These are phyloP conservation scores for Mycena venus DNA, from an alignment of 768 basidiomycete genomes.

Conservation along the genomic window DNA sequence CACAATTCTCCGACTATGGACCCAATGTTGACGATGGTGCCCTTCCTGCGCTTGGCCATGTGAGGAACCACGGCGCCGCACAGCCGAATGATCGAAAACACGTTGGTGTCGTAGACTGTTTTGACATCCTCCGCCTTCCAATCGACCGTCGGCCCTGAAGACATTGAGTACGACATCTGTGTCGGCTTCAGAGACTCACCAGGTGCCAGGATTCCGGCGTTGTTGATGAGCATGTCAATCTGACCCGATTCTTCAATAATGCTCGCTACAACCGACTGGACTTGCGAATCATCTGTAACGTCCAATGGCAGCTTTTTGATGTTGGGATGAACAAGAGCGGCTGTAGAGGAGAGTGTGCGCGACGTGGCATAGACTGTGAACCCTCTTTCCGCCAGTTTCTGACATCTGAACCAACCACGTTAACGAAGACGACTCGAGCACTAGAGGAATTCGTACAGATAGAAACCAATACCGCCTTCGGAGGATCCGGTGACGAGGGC, in stretches of 20 bases:
- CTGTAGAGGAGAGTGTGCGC: not conserved
- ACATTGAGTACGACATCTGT: not conserved
- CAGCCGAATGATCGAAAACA: not conserved
- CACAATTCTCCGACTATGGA: not conserved
- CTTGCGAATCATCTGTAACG: not conserved
- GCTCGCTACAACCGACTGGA: not conserved
- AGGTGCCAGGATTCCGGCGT: not conserved
- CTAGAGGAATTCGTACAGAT: not conserved
- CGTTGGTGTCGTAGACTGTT: conserved; percentile 4
- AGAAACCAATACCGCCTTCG: not conserved
- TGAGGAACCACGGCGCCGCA: conserved; percentile 8
- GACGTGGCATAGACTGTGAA: conserved; percentile 9
- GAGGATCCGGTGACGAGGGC: conserved; percentile 4
- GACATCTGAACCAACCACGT: not conserved
- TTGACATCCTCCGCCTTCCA: not conserved
- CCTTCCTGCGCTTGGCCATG: conserved; percentile 16
- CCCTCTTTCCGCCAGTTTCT: not conserved
- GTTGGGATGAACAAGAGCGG: not conserved
- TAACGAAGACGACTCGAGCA: not conserved
- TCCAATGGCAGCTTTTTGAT: not conserved
- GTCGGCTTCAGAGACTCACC: not conserved
- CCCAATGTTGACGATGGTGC: not conserved
- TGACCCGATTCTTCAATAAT: not conserved
- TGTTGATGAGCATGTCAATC: conserved; percentile 3
- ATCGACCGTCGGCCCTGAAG: not conserved